Evolutionary conservation across 2,329 filamentous ascomycete genomes (phyloP), one percentile per base, ranked within the genome.

Genomic region (Neonectria ditissima): DNA sequence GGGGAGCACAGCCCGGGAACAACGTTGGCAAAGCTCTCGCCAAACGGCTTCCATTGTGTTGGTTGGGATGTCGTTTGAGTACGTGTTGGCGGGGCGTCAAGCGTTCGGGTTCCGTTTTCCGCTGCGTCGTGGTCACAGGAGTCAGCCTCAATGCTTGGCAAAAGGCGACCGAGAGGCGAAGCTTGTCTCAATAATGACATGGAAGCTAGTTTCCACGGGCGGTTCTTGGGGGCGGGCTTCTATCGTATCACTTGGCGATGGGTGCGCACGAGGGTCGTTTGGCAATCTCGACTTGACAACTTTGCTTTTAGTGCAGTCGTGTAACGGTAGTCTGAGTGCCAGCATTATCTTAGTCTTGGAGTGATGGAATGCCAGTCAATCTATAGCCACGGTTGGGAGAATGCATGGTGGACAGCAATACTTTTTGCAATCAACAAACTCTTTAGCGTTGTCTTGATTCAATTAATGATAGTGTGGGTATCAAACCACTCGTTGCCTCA

Each of bases 81-180:
- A 16, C 41, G 28, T 5, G 43, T 26, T 45, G 34, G 26, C 41
- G 14, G 30, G 53, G 20, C 37, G 14, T 34, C 20, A 9, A 28
- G 8, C 13, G 13, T 4, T 16, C 58, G 62, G 62, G 44, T 57
- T 47, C 22, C 34, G 53, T 61, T 65, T 57, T 61, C 62, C 62
- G 58, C 18, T 9, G 13, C 2, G 8, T 37, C 11, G 18, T 41
- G 34, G 41, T 43, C 39, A 39, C 28, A 41, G 22, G 37, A 52
- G 18, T 32, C 14, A 45, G 61, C 22, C 55, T 60, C 32, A 48
- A 37, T 30, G 10, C 14, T 50, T 44, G 39, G 22, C 39, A 32
- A 24, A n/a, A 13, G 10, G 16, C 5, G 18, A 24, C 6, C 24
- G 18, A 8, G 41, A 20, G 28, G n/a, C n/a, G 3, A 18, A 20